These are phyloP conservation scores for Auxenochlorella pyrenoidosa DNA, from an alignment of 139 green algal species.

Conservation along the genomic window DNA sequence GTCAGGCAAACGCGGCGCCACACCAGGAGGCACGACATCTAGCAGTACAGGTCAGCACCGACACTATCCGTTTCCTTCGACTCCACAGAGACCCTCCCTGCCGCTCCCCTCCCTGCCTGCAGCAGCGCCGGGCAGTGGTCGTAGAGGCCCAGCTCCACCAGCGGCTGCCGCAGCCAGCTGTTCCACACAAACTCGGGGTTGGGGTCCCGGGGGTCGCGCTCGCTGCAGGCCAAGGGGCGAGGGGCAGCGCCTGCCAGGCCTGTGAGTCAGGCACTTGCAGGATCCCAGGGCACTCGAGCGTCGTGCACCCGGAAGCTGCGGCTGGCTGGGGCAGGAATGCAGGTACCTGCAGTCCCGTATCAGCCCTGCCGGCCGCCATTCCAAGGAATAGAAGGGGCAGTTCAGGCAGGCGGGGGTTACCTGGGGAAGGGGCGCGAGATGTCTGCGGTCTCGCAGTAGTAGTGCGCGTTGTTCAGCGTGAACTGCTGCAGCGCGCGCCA, in stretches of 20 bases:
- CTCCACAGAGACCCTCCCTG: too few species aligned
- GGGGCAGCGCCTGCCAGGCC: background rate
- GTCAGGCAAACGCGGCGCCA: too few species aligned
- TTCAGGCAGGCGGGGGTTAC: constrained; percentile 47
- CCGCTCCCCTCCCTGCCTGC: constrained; percentile 63
- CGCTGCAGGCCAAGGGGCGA: background rate
- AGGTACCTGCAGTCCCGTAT: too few species aligned
- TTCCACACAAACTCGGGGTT: constrained; percentile 94
- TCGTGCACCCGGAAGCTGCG: too few species aligned
- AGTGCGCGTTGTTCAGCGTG: constrained; percentile 86
- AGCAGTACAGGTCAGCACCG: background rate
- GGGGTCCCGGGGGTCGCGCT: constrained; percentile 24
- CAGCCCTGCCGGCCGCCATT: too few species aligned
- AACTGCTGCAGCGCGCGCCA: constrained; percentile 60
- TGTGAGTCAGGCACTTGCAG: background rate
- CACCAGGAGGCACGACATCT: too few species aligned
- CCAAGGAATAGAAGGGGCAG: background rate
- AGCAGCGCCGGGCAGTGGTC: constrained; percentile 85
- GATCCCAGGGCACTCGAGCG: too few species aligned
- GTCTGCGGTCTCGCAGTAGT: constrained; percentile 95
- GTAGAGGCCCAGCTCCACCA: constrained; percentile 73
- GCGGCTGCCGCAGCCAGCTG: constrained; percentile 73
- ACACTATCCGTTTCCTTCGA: too few species aligned
- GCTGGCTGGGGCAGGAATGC: too few species aligned
- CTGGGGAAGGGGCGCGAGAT: constrained; percentile 92